Evolutionary conservation across 73 alveolate genomes (phyloP), one percentile per base, ranked within the genome.

Genomic region (Tetrahymena thermophila): DNA sequence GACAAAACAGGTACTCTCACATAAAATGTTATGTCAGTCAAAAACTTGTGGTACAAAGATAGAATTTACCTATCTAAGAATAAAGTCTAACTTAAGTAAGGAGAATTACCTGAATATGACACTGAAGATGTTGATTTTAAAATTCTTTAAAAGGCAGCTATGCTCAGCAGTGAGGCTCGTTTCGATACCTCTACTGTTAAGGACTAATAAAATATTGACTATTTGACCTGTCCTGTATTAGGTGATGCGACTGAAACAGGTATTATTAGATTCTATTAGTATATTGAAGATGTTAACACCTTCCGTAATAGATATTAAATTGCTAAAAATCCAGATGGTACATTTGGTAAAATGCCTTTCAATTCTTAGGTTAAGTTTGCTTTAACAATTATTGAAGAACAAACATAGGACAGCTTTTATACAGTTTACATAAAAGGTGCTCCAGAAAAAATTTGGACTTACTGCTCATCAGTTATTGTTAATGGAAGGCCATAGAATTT

Each of bases 1-100:
- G 99, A 98, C 95, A 98, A 98, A 94, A 98, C 99, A 19, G 99
- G 99, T 84, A 98, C 99, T 40, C 97, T 98, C 17, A 98, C 99
- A 21, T 97, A 98, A 96, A 98, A 98, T 89, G 97, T 96, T 84
- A 98, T 98, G 99, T 97, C 99, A 14, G 99, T 97, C 23, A 98
- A 97, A 11, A 97, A 97, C 93, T 96, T 98, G 34, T 98, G 98
- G 98, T 98, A 97, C 95, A 98, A 97, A 85, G 97, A 97, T 44
- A 97, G 94, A 55, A 94, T 97, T 85, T 96, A 93, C 84, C 97
- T 98, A 85, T 98, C 99, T 50, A 95, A 97, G 25, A 98, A 96
- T 93, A 95, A 96, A 85, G 97, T 97, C 93, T 96, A 97, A 42
- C 95, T 35, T 42, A 94, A 34, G 38, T 15, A 40, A 40, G 95